These are phyloP conservation scores for Pulveroboletus sp. DNA, from an alignment of 768 basidiomycete species.

Conservation along the genomic window DNA sequence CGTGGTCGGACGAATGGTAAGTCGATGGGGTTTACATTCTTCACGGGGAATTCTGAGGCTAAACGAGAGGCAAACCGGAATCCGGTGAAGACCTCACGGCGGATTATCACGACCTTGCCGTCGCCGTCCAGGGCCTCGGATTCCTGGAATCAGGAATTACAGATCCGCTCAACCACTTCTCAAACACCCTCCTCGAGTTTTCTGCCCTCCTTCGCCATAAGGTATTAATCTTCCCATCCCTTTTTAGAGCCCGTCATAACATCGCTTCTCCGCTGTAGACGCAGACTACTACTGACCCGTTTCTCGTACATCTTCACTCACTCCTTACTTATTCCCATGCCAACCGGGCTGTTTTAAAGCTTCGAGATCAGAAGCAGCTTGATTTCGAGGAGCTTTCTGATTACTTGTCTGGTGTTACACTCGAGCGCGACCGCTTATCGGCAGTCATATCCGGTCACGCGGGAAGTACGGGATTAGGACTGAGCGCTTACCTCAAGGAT, in stretches of 20 bases:
- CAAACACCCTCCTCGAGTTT: conserved; percentile 93
- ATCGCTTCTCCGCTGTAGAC: conserved; percentile 46
- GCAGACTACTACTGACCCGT: conserved; percentile 86
- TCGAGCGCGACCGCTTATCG: conserved; percentile 88
- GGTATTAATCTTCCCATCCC: conserved; percentile 39
- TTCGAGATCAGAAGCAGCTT: conserved; percentile 97
- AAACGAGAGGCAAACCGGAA: conserved; percentile 79
- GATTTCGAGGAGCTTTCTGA: conserved; percentile 97
- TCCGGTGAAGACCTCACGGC: conserved; percentile 89
- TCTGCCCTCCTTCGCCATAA: conserved; percentile 83
- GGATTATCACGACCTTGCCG: conserved; percentile 96
- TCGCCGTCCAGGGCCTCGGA: conserved; percentile 93
- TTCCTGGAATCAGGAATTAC: conserved; percentile 99
- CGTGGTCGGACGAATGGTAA: conserved; percentile 85
- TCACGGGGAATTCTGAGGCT: conserved; percentile 64
- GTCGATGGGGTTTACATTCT: conserved; percentile 31
- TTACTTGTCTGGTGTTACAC: conserved; percentile 88
- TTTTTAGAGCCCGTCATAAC: not conserved
- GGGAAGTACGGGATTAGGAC: conserved; percentile 76
- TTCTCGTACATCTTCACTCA: conserved; percentile 86
- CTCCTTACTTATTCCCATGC: conserved; percentile 91
- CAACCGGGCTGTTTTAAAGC: conserved; percentile 89
- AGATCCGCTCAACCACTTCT: conserved; percentile 94
- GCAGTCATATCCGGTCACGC: conserved; percentile 88
- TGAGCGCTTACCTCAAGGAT: conserved; percentile 89